Conservation (phyloP, 2,329 filamentous ascomycete species). For the Tolypocladium sp. region DNA sequence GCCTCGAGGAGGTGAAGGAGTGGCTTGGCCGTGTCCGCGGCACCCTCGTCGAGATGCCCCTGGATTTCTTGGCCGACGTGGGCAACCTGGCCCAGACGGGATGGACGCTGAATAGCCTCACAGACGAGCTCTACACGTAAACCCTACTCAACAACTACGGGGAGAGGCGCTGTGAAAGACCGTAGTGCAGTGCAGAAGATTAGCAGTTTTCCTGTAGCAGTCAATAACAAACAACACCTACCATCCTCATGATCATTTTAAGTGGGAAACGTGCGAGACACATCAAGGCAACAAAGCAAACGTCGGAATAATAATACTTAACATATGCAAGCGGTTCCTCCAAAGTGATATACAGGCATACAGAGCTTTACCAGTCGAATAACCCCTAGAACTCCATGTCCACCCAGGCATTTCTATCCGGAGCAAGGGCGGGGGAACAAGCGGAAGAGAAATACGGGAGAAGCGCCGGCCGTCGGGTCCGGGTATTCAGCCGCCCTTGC, state of each 20-base stretch:
- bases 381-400: constrained; percentile 4
- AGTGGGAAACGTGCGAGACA: no score
- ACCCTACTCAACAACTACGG: no score
- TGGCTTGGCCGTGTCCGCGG: no score
- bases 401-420: not conserved
- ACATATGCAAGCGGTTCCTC: constrained; percentile 25
- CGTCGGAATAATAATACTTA: constrained; percentile 24
- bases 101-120: no score
- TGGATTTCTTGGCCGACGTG: no score
- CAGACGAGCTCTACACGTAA: no score
- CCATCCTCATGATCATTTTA: no score
- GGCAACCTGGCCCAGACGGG: no score
- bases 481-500: not conserved
- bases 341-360: constrained; percentile 1
- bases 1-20: no score
- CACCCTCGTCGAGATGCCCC: no score
- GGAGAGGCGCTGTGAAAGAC: no score
- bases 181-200: not conserved
- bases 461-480: not conserved
- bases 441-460: not conserved
- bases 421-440: not conserved
- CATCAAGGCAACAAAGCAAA: not conserved
- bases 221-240: not conserved
- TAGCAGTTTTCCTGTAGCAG: not conserved
- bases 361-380: not conserved